Conservation (phyloP, 208 protist genomes). For the Leishmania aethiopica region DNA sequence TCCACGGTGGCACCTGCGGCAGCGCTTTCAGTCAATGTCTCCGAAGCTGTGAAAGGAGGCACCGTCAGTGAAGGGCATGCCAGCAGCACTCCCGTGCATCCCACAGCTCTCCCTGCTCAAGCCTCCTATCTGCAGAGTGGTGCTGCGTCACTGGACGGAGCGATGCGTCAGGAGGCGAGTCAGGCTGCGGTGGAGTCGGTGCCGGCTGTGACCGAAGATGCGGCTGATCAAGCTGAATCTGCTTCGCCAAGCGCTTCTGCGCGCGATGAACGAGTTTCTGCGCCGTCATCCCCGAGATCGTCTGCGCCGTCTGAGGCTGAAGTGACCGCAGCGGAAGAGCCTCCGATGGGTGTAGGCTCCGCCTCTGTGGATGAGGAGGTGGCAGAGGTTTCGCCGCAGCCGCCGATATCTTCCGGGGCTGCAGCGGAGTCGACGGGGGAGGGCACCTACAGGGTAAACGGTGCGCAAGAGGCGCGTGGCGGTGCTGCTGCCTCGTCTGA, state of each 20-base stretch:
- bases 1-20: neutral
- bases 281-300: neutral
- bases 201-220: neutral
- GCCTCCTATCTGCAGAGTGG: neutral
- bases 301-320: neutral
- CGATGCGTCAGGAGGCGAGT: neutral
- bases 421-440: neutral
- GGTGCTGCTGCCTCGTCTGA: neutral
- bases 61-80: neutral
- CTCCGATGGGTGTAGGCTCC: neutral
- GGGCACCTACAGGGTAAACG: neutral
- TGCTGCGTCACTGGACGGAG: neutral
- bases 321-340: neutral
- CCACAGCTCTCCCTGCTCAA: neutral
- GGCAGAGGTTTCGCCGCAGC: neutral
- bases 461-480: neutral
- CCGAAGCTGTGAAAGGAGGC: neutral
- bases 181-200: neutral
- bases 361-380: neutral
- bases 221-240: neutral
- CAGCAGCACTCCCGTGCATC: neutral
- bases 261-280: neutral
- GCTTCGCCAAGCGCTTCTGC: neutral
- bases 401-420: neutral
- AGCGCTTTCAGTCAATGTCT: too few species aligned